Evolutionary conservation across 768 basidiomycete species (phyloP).

Genomic region (Collybia mongolica): DNA sequence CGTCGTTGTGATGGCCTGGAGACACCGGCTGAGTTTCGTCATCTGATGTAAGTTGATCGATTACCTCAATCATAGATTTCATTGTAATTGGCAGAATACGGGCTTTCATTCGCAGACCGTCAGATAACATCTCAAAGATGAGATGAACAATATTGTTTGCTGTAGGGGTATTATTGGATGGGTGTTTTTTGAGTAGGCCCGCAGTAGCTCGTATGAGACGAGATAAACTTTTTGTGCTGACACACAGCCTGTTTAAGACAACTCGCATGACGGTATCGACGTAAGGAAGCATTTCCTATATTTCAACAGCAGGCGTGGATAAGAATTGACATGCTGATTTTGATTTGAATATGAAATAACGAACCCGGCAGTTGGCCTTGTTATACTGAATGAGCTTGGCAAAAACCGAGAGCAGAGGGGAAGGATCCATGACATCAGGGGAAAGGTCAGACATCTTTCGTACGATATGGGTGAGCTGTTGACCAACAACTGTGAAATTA

Average conservation of each 20-base stretch:
- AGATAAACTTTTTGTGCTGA: slow-evolving; percentile 41
- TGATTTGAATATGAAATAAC: slow-evolving; percentile 10
- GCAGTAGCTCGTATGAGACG: slow-evolving; percentile 49
- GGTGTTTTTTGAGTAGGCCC: slow-evolving; percentile 30
- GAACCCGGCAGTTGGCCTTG: slow-evolving; percentile 54
- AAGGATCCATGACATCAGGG: slow-evolving; percentile 49
- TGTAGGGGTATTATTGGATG: slow-evolving; percentile 14
- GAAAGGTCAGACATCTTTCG: slow-evolving; percentile 59
- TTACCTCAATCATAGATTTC: slow-evolving; percentile 53
- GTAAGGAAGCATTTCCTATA: slow-evolving; percentile 57
- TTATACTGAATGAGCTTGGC: slow-evolving; percentile 58
- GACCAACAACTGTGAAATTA: slow-evolving; percentile 47
- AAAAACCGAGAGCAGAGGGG: slow-evolving; percentile 51
- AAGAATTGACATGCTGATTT: slow-evolving; percentile 2
- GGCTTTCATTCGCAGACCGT: slow-evolving; percentile 53
- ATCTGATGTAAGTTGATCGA: not conserved
- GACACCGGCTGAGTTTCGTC: not conserved
- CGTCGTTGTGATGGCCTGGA: slow-evolving; percentile 24
- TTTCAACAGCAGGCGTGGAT: not conserved
- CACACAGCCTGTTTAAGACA: slow-evolving; percentile 45
- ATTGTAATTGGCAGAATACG: slow-evolving; percentile 49
- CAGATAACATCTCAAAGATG: slow-evolving; percentile 51
- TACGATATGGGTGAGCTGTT: slow-evolving; percentile 49
- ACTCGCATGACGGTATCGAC: slow-evolving; percentile 62
- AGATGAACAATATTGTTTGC: slow-evolving; percentile 34